Base-by-base conservation (phyloP, 73 alveolate genomes). In the Paramecium caudatum region DNA sequence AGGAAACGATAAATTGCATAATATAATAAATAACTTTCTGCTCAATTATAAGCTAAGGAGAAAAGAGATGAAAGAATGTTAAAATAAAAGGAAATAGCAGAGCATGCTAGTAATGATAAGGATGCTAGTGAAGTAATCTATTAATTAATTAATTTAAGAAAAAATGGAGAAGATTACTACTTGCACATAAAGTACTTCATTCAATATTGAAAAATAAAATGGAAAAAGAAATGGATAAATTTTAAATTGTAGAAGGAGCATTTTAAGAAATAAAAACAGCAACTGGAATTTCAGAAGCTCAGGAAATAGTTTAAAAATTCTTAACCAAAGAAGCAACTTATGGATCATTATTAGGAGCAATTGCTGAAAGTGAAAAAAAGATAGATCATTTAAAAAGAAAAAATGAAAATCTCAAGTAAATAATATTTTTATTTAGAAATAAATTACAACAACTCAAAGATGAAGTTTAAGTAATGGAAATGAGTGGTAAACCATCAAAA, bases 141-240 rank as follows among this genome's bases (percentile, higher is more conserved):
- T 55, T 63, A 23, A 36, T 85, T 2, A 34, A 41, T 55, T 23
- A 34, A 6, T 55, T 25, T 47, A 33, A 95, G 96, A 91, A 90
- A 39, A 95, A 95, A 34, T 94, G 96, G 97, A 90, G 99, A 63
- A 94, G 93, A 78, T 49, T 85, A 46, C 82, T 96, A 21, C 92
- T 91, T 81, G 91, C 90, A 21, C 91, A 96, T 50, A 94, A 93
- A 68, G 91, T 96, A 17, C 93, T 97, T 91, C 91, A 95, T 87
- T 80, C 95, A 0, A 87, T 94, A 49, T 82, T 96, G 83, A 91
- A 96, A 45, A 91, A 95, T 94, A 96, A 94, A 91, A 93, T 96
- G 96, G 97, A 96, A 90, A 95, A 92, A 90, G 99, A 96, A 62
- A 95, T 94, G 98, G 91, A 92, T 17, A 91, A 96, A 47, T 94